These are phyloP conservation scores for Eucalyptus camaldulensis DNA, from an alignment of 345 rosid species.

Conservation along the genomic window DNA sequence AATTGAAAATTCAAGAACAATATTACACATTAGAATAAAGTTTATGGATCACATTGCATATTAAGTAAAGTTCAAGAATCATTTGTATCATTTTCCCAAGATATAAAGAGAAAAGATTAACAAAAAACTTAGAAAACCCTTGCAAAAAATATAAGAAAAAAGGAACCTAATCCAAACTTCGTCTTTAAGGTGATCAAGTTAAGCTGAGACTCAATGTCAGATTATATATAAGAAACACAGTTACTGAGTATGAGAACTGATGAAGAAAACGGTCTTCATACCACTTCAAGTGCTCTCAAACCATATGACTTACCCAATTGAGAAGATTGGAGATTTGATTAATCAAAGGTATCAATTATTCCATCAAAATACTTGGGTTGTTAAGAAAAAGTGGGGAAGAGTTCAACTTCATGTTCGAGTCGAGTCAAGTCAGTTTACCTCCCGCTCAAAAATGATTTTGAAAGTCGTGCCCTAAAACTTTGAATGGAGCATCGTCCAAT, in stretches of 20 bases:
- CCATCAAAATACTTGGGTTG: neutral
- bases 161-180: neutral
- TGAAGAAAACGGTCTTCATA: neutral
- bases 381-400: neutral
- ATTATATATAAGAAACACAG: neutral
- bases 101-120: too few species aligned
- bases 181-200: neutral
- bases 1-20: rapidly evolving
- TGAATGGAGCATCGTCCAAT: rapidly evolving
- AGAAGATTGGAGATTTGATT: neutral
- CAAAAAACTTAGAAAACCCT: neutral
- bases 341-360: rapidly evolving
- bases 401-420: neutral
- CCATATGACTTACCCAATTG: neutral
- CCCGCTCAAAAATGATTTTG: neutral
- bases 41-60: rapidly evolving
- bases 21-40: too few species aligned
- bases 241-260: rapidly evolving
- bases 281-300: neutral
- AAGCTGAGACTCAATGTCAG: rapidly evolving
- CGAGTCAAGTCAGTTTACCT: rapidly evolving
- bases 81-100: neutral
- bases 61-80: too few species aligned
- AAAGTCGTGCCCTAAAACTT: neutral
- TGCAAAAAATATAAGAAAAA: neutral